Base-by-base conservation (phyloP, 441 rosid genomes). In the Cnidoscolus chayamansa region DNA sequence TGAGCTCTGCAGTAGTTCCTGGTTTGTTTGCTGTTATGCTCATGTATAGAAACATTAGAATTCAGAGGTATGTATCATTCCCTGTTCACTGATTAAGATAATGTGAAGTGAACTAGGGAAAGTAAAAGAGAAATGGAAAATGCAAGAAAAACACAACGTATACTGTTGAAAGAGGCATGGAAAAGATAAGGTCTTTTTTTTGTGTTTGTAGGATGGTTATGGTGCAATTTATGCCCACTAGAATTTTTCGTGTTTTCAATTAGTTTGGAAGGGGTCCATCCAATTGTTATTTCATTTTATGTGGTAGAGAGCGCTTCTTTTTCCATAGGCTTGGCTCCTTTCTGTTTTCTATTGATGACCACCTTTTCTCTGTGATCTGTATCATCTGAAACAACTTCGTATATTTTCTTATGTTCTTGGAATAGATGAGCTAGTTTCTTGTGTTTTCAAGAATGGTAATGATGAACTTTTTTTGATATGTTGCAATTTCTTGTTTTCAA, bases 1-100 rank as follows among this genome's bases (percentile, higher is more conserved):
- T 90, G 74, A 87, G 89, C 80, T 84, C 87, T 6, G 90, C 88
- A 4, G 55, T 74, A 40, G 81, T 85, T 59, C 87, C 86, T 37
- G 74, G 84, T 74, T 68, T 90, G 73, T 86, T 89, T 16, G 73
- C 89, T 37, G 10, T 88, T 37, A 93, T 93, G 98, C 97, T 93
- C 75, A 49, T 88, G 75, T 72, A 71, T 59, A 85, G 98, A 81
- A 81, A 76, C 78, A 68, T 82, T 51, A 88, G 79, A 78, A 79
- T 79, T 70, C 92, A 81, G 72, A 93, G 98, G 97, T 93, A 86
- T 13, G 67, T 51, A 8, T 48, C 57, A 7, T 68, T 61, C 56
- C 45, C 32, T 7, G 60, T 65, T 51, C 58, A 71, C 17, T 11
- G 15, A 62, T 59, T 51, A 66, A 65, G 17, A 60, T 59, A 11